These are phyloP conservation scores for Ophiostoma tasmaniense DNA, from an alignment of 2,329 filamentous ascomycete genomes.

Conservation along the genomic window DNA sequence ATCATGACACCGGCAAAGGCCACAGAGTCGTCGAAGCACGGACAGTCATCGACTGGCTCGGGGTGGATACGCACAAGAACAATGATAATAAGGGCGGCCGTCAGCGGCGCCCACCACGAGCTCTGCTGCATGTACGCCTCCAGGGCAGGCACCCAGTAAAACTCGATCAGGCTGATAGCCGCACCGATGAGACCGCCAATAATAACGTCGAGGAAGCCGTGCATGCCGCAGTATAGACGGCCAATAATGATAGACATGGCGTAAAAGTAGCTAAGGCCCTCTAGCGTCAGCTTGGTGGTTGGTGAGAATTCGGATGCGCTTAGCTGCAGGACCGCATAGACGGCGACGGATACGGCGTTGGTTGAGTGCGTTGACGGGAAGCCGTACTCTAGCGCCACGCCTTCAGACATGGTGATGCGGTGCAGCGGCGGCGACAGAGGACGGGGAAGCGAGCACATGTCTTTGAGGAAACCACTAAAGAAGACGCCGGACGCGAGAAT, in stretches of 20 bases:
- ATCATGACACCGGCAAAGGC: slow-evolving; percentile 87
- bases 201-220: slow-evolving; percentile 87
- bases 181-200: slow-evolving; percentile 72
- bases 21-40: slow-evolving; percentile 93
- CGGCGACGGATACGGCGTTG: slow-evolving; percentile 88
- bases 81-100: slow-evolving; percentile 59
- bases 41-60: slow-evolving; percentile 92
- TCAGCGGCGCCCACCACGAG: slow-evolving; percentile 53
- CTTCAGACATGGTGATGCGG: slow-evolving; percentile 95
- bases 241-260: slow-evolving; percentile 83
- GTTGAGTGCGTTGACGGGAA: slow-evolving; percentile 96
- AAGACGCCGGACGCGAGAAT: slow-evolving; percentile 73
- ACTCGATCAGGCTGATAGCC: slow-evolving; percentile 50
- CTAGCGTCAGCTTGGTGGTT: slow-evolving; percentile 52
- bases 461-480: slow-evolving; percentile 88
- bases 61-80: slow-evolving; percentile 81
- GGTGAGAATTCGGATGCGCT: slow-evolving; percentile 54
- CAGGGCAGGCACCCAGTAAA: slow-evolving; percentile 51
- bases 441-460: slow-evolving; percentile 83
- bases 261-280: slow-evolving; percentile 71
- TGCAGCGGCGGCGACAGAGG: slow-evolving; percentile 86
- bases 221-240: slow-evolving; percentile 95
- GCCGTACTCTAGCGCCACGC: slow-evolving; percentile 88
- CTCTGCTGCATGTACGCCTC: slow-evolving; percentile 63
- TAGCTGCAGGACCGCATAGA: slow-evolving; percentile 65